Conservation (phyloP, 192 early-diverging fungal species). For the Coemansia sp. region DNA sequence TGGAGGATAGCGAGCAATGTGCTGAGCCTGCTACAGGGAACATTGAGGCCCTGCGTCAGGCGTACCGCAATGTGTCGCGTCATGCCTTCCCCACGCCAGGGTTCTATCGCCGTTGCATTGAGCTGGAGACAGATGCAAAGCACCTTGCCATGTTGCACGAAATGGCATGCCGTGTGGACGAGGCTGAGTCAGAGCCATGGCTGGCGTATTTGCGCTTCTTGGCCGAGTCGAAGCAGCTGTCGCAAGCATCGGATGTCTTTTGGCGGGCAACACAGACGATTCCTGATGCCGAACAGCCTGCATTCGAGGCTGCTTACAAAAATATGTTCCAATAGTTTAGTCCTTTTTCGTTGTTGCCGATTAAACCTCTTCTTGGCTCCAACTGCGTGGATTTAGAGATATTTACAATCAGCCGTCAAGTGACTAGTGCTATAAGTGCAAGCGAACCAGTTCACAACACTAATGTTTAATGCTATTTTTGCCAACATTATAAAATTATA, state of each 20-base stretch:
- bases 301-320: conserved; percentile 9
- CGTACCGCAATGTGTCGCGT: conserved; percentile 54
- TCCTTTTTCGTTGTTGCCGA: no score
- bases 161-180: conserved; percentile 31
- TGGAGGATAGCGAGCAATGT: conserved; percentile 4
- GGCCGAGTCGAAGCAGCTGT: conserved; percentile 9
- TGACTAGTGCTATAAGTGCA: not conserved
- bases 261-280: conserved; percentile 38
- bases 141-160: conserved; percentile 28
- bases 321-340: not conserved
- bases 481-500: no score
- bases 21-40: conserved; percentile 3
- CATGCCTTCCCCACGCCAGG: conserved; percentile 60
- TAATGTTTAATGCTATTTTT: no score
- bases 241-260: conserved; percentile 24
- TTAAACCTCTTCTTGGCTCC: no score
- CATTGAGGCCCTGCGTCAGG: conserved; percentile 53
- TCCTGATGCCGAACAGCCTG: conserved; percentile 1
- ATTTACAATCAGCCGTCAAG: not conserved
- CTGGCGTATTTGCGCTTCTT: conserved; percentile 34
- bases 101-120: conserved; percentile 65
- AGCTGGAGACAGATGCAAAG: conserved; percentile 54
- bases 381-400: no score
- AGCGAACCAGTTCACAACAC: not conserved
- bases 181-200: conserved; percentile 25